phyloP scores from a whole-genome alignment of 2,329 filamentous ascomycete genomes.

The Leptodontidium sp. region DNA sequence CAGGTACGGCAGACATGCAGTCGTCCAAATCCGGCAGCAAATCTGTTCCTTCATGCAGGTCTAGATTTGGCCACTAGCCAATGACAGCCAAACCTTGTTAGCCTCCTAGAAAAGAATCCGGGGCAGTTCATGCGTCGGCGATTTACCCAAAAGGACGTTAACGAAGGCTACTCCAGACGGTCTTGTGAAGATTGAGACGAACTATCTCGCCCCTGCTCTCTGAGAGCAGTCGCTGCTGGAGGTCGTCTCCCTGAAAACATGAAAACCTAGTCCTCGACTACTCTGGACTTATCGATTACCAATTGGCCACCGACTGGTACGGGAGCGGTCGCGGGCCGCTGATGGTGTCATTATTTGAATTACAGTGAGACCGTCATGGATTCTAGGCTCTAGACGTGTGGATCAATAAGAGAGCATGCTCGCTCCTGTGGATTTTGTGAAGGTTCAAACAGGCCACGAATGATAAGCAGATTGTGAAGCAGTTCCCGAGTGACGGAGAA shows the following conservation, averaged over 20 bases:
- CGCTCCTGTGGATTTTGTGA: slow-evolving; percentile 9
- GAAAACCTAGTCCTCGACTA: neutral
- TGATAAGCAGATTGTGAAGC: slow-evolving; percentile 10
- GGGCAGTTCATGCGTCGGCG: slow-evolving; percentile 25
- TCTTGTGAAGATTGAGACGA: slow-evolving; percentile 18
- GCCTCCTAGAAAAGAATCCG: slow-evolving; percentile 30
- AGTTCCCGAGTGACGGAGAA: neutral
- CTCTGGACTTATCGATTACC: slow-evolving; percentile 13
- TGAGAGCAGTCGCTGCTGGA: neutral
- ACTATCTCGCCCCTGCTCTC: slow-evolving; percentile 12
- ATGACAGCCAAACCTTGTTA: slow-evolving; percentile 23
- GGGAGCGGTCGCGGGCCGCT: slow-evolving; percentile 31
- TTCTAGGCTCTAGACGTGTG: slow-evolving; percentile 20
- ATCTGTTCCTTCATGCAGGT: slow-evolving; percentile 35
- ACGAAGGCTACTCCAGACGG: slow-evolving; percentile 10
- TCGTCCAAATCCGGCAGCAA: slow-evolving; percentile 29
- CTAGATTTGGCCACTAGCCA: slow-evolving; percentile 22
- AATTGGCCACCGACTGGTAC: slow-evolving; percentile 17
- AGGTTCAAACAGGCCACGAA: slow-evolving; percentile 8
- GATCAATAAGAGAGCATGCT: slow-evolving; percentile 8
- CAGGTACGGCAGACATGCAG: slow-evolving; percentile 25
- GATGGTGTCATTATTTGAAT: slow-evolving; percentile 33
- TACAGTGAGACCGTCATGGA: slow-evolving; percentile 17
- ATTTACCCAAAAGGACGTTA: slow-evolving; percentile 19
- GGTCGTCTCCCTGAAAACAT: neutral